These are phyloP conservation scores for Fusarium sp. DNA, from an alignment of 2,329 filamentous ascomycete genomes.

Conservation along the genomic window DNA sequence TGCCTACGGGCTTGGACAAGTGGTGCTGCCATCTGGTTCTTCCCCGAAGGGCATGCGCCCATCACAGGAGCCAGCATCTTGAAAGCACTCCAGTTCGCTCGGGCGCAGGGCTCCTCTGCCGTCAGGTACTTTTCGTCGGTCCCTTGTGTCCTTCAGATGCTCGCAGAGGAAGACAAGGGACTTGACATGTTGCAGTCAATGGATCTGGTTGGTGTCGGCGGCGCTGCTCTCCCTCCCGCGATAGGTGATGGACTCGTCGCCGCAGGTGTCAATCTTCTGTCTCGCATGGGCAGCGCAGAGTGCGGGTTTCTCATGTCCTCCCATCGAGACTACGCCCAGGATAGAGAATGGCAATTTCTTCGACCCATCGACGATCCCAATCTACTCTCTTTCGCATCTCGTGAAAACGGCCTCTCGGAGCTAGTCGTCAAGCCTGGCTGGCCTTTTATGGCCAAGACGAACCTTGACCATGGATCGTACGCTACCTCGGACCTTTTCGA, in stretches of 20 bases:
- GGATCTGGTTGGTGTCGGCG: conserved; percentile 71
- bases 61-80: conserved; percentile 65
- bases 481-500: conserved; percentile 71
- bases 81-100: conserved; percentile 55
- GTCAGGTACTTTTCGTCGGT: conserved; percentile 70
- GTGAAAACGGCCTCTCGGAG: conserved; percentile 56
- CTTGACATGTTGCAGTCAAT: conserved; percentile 58
- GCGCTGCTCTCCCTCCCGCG: conserved; percentile 63
- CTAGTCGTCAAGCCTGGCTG: conserved; percentile 63
- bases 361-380: conserved; percentile 49
- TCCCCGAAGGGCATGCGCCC: conserved; percentile 63
- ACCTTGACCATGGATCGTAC: conserved; percentile 67
- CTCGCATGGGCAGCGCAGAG: conserved; percentile 71
- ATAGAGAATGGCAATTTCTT: conserved; percentile 70
- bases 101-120: conserved; percentile 27
- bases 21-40: conserved; percentile 68
- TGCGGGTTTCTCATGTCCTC: conserved; percentile 73
- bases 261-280: conserved; percentile 64
- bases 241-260: conserved; percentile 63
- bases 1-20: conserved; percentile 69
- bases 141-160: conserved; percentile 65
- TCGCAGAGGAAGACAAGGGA: conserved; percentile 55
- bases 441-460: conserved; percentile 68
- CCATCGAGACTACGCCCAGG: conserved; percentile 61
- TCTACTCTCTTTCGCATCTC: conserved; percentile 57